These are phyloP conservation scores for Fusarium sarcochroum DNA, from an alignment of 2,329 filamentous ascomycete species.

Conservation along the genomic window DNA sequence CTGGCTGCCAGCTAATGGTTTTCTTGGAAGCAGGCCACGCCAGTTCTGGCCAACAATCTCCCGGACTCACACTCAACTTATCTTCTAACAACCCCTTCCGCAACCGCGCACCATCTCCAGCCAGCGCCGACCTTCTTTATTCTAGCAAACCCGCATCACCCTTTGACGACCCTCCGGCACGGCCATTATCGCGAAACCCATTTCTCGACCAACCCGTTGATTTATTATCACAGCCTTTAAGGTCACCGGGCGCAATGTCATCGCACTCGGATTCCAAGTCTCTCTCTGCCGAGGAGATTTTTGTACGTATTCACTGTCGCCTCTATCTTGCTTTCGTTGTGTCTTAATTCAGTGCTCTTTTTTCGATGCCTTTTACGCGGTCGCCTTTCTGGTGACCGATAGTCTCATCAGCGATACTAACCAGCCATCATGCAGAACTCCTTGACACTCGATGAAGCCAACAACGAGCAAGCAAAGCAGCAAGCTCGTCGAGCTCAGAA, in stretches of 20 bases:
- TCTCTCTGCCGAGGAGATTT: constrained; percentile 77
- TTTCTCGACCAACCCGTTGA: constrained; percentile 73
- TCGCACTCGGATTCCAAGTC: constrained; percentile 61
- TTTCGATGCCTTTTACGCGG: neutral
- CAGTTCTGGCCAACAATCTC: constrained; percentile 46
- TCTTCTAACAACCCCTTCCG: constrained; percentile 88
- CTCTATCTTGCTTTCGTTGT: neutral
- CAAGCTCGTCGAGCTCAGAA: constrained; percentile 56
- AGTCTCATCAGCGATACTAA: neutral
- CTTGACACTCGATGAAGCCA: constrained; percentile 74
- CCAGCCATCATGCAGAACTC: constrained; percentile 67
- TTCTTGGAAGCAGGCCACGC: constrained; percentile 47
- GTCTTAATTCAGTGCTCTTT: neutral
- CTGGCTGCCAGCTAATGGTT: constrained; percentile 46
- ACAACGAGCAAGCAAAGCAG: constrained; percentile 55
- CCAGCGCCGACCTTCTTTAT: constrained; percentile 53
- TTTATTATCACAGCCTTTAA: constrained; percentile 55
- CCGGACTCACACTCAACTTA: constrained; percentile 74
- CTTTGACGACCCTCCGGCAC: constrained; percentile 70
- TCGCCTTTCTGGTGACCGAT: neutral
- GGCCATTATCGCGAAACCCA: constrained; percentile 80
- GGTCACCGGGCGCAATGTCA: constrained; percentile 65
- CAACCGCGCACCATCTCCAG: constrained; percentile 77
- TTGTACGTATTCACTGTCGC: constrained; percentile 72
- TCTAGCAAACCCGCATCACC: constrained; percentile 65